Conservation (phyloP, 257 asterid genomes). For the Solanum chilense region DNA sequence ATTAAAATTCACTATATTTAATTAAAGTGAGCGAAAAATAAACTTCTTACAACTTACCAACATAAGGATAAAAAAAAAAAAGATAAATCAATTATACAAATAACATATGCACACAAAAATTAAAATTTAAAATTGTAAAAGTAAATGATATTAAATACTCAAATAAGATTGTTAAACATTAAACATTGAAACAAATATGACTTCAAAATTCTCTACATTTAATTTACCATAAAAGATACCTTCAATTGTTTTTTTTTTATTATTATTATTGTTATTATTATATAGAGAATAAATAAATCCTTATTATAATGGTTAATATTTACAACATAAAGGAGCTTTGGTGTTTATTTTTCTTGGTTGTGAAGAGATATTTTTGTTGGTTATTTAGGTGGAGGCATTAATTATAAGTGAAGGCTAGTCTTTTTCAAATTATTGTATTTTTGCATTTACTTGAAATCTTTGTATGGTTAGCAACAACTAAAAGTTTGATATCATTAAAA, state of each 20-base stretch:
- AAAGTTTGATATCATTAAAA: background rate
- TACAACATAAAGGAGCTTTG: background rate
- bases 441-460: conserved; percentile 11
- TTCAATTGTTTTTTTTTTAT: background rate
- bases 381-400: conserved; percentile 32
- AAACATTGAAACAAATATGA: background rate
- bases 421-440: conserved; percentile 27
- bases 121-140: background rate
- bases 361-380: conserved; percentile 8
- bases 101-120: background rate
- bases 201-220: background rate
- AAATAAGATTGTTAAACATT: background rate
- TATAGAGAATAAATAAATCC: background rate
- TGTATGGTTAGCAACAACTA: background rate
- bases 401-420: conserved; percentile 29
- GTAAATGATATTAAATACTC: background rate
- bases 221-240: background rate
- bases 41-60: background rate
- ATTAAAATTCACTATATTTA: background rate
- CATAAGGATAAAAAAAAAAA: background rate
- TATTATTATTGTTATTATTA: no score
- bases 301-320: background rate
- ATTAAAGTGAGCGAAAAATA: background rate
- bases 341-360: background rate
- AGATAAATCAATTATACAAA: background rate